Evolutionary conservation across 768 basidiomycete species (phyloP), one percentile per base, ranked within the genome.

Genomic region (Neoboletus magnificus): DNA sequence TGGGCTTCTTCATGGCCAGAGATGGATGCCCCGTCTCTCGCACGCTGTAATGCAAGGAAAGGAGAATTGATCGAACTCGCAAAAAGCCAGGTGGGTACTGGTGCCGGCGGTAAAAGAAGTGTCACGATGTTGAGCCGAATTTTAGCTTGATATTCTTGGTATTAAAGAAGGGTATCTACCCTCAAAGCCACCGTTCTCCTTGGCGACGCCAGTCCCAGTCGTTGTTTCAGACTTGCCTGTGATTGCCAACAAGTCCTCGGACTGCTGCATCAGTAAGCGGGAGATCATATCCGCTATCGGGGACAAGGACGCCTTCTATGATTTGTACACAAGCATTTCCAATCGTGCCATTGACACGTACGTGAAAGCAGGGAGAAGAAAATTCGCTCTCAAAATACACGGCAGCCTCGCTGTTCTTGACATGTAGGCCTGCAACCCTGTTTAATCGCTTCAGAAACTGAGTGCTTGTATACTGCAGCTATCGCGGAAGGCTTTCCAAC

Each of bases 21-120:
- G 23, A 67, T 84, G 44, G 79, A 86, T 47, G 75, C 79, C 3
- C 53, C 75, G 2, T 66, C 76, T 11, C 67, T 82, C 18, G 72
- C 77, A 25, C 74, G 77, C 7, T 85, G 87, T 64, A 82, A 81
- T 59, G 90, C 92, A 15, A 85, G 82, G 15, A 89, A 92, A 63
- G 94, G 88, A n/a, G 95, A 97, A 67, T 77, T 98, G 18, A 73
- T 91, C 3, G 91, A 98, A 58, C 79, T 97, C n/a, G 91, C 93
- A 12, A 82, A 89, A 56, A 82, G 81, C 54, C 95, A 98, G 78
- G 94, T 93, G 62, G 49, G 71, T 70, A 47, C 29, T 40, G n/a
- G 25, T 29, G 13, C 32, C 43, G 15, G 29, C 2, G 22, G 18
- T 20, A 33, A 25, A n/a, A n/a, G n/a, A n/a, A 9, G 30, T 20